Evolutionary conservation across 768 basidiomycete genomes (phyloP), one percentile per base, ranked within the genome.

Genomic region (Amanita inopinata): DNA sequence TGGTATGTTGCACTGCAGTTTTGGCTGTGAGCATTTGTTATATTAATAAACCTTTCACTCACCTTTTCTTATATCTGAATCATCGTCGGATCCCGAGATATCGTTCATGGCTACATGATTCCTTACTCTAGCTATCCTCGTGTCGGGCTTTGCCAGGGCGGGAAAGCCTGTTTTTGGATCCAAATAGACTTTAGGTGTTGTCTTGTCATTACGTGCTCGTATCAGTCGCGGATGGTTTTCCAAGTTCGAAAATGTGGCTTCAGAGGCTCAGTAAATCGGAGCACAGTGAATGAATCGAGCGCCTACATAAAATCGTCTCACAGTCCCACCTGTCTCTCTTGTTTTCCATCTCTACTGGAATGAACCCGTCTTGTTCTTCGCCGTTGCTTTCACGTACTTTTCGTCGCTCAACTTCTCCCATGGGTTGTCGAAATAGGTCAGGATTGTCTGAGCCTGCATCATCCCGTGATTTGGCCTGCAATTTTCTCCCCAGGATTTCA

Each of bases 151-250:
- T n/a, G 64, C 62, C 19, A 83, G 64, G 20, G 65, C 58, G 2
- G 90, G 91, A 6, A 92, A 62, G 2, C 89, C 90, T 0, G 85
- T 90, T 49, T 74, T 80, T 1, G 78, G 70, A 56, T 94, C 81
- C 20, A 93, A 64, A 20, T 60, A 54, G 49, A 93, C 88, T 58
- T 76, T 83, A 0, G 80, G 68, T 0, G 73, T 69, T 15, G 65
- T 62, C 53, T 66, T 70, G 30, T 61, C 54, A 46, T 77, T 70
- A 24, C 80, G 68, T 14, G 80, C 77, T 18, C 78, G 74, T 46
- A 99, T 92, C 23, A 96, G 65, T 6, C 83, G 77, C 0, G 96
- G 96, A 57, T 98, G 96, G 54, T 99, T 99, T 58, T 96, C 96
- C 5, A 97, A 70, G 56, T 96, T 99, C n/a, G 90, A 84, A 57